Conservation (phyloP, 2,329 filamentous ascomycete species). For the Fusarium haematococcum region DNA sequence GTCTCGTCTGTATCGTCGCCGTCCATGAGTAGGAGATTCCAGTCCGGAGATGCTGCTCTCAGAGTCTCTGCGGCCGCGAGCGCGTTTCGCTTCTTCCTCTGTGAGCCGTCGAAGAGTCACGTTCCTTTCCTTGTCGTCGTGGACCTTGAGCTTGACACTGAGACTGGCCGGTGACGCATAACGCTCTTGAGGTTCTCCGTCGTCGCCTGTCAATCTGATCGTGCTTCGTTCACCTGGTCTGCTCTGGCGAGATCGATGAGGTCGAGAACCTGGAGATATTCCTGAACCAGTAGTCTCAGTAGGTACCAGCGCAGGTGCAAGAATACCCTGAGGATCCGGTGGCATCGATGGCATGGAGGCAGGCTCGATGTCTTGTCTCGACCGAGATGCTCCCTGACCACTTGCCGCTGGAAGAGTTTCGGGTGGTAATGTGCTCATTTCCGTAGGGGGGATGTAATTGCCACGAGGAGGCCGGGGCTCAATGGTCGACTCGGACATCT, state of each 20-base stretch:
- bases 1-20: conserved; percentile 66
- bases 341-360: conserved; percentile 68
- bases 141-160: conserved; percentile 70
- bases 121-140: conserved; percentile 70
- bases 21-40: conserved; percentile 61
- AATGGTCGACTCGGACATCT: conserved; percentile 52
- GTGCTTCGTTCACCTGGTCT: conserved; percentile 55
- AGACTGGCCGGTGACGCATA: conserved; percentile 59
- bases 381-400: conserved; percentile 50
- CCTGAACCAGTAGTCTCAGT: conserved; percentile 47
- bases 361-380: conserved; percentile 53
- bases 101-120: conserved; percentile 72
- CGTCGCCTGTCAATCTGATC: conserved; percentile 56
- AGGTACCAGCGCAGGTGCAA: conserved; percentile 40
- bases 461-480: conserved; percentile 46
- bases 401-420: conserved; percentile 41
- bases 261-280: conserved; percentile 49
- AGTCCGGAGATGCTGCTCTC: conserved; percentile 67
- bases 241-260: conserved; percentile 59
- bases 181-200: conserved; percentile 57
- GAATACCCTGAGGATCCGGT: conserved; percentile 60
- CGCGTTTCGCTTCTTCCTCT: conserved; percentile 67
- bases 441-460: conserved; percentile 42
- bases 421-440: conserved; percentile 33
- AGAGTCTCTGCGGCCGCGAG: conserved; percentile 61